A percentile compares a stretch with the other conserved stretches of the same genome.
phyloP scores from a whole-genome alignment of 2,329 filamentous ascomycete species.

The Colletotrichum tropicale region DNA sequence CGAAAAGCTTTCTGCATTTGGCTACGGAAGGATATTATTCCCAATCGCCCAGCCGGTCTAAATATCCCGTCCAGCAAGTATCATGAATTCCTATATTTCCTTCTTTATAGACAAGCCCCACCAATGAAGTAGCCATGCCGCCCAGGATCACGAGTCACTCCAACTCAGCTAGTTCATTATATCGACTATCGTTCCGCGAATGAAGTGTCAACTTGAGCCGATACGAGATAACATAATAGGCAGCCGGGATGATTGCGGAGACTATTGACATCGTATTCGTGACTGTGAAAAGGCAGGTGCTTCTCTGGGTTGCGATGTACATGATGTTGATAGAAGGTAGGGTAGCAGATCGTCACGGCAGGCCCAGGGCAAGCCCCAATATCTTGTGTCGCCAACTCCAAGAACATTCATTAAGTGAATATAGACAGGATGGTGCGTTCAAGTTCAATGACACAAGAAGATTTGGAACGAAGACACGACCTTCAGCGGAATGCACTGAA shows the following conservation, averaged over 20 bases:
- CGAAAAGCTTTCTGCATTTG: background rate
- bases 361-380: background rate
- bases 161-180: background rate
- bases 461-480: background rate
- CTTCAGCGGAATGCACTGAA: background rate
- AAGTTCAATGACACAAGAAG: background rate
- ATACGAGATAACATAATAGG: background rate
- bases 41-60: background rate
- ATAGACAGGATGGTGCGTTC: background rate
- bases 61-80: background rate
- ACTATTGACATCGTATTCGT: background rate
- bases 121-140: background rate
- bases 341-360: background rate
- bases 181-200: background rate
- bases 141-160: background rate
- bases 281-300: background rate
- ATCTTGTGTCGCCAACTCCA: background rate
- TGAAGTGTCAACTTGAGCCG: background rate
- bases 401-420: fast-evolving
- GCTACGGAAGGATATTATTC: background rate
- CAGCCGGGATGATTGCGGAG: background rate
- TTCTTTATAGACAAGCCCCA: background rate
- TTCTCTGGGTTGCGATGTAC: background rate
- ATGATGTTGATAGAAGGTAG: background rate
- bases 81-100: background rate